A percentile compares a stretch with the other conserved stretches of the same genome.
Conservation (phyloP, 495 filamentous ascomycete genomes). For the Trichoderma gamsii region DNA sequence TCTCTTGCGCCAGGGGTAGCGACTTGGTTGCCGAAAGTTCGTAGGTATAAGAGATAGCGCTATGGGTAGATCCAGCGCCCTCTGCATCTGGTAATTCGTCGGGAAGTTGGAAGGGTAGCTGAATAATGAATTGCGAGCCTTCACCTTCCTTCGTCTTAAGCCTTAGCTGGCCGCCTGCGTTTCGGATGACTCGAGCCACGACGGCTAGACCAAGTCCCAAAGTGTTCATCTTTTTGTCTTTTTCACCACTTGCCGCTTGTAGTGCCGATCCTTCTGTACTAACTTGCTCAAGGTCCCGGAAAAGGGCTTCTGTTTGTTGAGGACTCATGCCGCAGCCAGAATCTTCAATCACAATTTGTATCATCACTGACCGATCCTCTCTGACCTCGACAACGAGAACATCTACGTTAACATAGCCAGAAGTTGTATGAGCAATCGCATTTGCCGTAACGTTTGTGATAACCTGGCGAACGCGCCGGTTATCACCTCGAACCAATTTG, state of each 20-base stretch:
- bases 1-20: constrained; percentile 31
- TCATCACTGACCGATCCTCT: constrained; percentile 41
- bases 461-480: constrained; percentile 68
- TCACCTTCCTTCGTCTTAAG: constrained; percentile 82
- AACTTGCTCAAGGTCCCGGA: constrained; percentile 84
- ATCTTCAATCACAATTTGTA: constrained; percentile 74
- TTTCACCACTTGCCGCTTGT: constrained; percentile 20
- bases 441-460: constrained; percentile 81
- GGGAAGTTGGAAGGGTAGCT: constrained; percentile 61
- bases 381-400: constrained; percentile 45
- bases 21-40: constrained; percentile 10
- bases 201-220: constrained; percentile 82
- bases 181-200: constrained; percentile 77
- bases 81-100: constrained; percentile 31
- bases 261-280: constrained; percentile 51
- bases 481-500: constrained; percentile 67
- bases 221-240: constrained; percentile 38
- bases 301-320: constrained; percentile 67
- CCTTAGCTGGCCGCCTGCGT: constrained; percentile 83
- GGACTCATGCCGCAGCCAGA: constrained; percentile 75
- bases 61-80: constrained; percentile 10
- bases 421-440: constrained; percentile 71
- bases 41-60: not conserved
- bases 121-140: constrained; percentile 75
- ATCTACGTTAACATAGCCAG: constrained; percentile 69